Conservation (phyloP, 805 yeast genomes). For the Myxozyma geophila region DNA sequence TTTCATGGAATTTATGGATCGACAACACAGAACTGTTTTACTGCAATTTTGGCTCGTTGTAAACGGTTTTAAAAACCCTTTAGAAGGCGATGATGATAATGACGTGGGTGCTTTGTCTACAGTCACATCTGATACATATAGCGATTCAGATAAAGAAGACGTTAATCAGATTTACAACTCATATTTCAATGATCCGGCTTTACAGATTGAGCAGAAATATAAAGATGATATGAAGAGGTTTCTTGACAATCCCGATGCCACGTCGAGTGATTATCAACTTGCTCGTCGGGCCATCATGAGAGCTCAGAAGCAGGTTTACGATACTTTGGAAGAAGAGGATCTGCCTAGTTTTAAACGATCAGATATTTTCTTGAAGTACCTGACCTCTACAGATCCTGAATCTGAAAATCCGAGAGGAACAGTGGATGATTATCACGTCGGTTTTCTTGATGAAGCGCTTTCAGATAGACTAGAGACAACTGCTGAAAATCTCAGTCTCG, state of each 20-base stretch:
- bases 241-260: conserved; percentile 39
- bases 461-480: conserved; percentile 40
- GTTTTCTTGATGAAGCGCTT: conserved; percentile 35
- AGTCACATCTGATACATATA: conserved; percentile 31
- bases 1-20: conserved; percentile 61
- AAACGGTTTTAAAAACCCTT: conserved; percentile 71
- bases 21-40: conserved; percentile 51
- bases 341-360: conserved; percentile 66
- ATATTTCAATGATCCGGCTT: conserved; percentile 47
- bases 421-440: conserved; percentile 43
- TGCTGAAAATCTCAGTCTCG: conserved; percentile 45
- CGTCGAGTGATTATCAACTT: conserved; percentile 47
- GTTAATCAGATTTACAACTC: conserved; percentile 54
- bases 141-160: conserved; percentile 55
- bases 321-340: conserved; percentile 57
- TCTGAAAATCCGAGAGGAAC: conserved; percentile 23
- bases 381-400: conserved; percentile 49
- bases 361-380: conserved; percentile 56
- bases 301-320: conserved; percentile 60
- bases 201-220: conserved; percentile 30
- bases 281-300: conserved; percentile 66
- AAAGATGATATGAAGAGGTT: conserved; percentile 49
- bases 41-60: conserved; percentile 71
- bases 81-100: conserved; percentile 45
- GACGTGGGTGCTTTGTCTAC: conserved; percentile 38